Evolutionary conservation across 1,139 yeast species (phyloP), one percentile per base, ranked within the genome.

Genomic region (Candida sojae): DNA sequence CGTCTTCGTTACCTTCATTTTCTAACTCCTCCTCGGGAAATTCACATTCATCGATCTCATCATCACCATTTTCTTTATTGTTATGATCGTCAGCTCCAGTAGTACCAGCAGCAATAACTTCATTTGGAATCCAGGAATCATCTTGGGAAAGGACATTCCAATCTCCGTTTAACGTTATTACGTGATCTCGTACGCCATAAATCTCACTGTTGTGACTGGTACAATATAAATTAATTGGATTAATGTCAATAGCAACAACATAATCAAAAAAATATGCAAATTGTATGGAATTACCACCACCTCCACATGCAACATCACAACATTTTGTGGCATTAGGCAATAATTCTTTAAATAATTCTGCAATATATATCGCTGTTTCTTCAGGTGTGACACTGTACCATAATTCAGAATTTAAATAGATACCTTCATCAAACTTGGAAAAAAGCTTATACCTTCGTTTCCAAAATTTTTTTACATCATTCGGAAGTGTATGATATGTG

Each of bases 341-440:
- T 11, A 71, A 50, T 9, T 57, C 48, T 40, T 57, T 65, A 23
- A 86, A 67, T 49, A 86, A 76, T 44, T 74, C 71, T 0, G 97
- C 92, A 0, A 82, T 67, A 57, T 82, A 82, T 26, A 70, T 66
- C 0, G 96, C 96, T 5, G 88, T 68, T 2, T 66, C 59, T 61
- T 93, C 99, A 0, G 97, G 96, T 0, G 99, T 93, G 4, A 91
- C 97, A 48, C 96, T 86, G 64, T 77, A 93, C 96, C 97, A 90
- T 49, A 91, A 75, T 58, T 87, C 96, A 10, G 82, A 73, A 1
- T 88, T 86, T 72, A 95, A 71, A 56, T 77, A 75, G 10, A 91
- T 75, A 0, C 97, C 96, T 5, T 84, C 80, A 55, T 87, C 89
- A 58, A 71, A 88, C 51, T 66, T 70, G 9, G 79, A 66, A 62